phyloP scores from a whole-genome alignment of 768 basidiomycete species.

The Panaeolus cyanescens region DNA sequence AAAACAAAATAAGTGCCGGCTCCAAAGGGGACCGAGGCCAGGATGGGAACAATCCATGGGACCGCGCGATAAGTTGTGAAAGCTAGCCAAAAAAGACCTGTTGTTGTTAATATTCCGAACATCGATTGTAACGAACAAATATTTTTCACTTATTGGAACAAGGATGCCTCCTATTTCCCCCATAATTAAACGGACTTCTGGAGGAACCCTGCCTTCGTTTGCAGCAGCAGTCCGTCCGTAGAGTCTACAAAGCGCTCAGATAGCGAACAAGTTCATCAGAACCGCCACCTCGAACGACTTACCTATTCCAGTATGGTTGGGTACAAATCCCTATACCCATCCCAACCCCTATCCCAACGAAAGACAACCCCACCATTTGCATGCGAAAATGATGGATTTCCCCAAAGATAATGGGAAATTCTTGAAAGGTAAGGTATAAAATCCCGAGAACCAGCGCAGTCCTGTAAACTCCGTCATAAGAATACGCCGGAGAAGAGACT shows the following conservation, averaged over 20 bases:
- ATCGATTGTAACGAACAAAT: not conserved
- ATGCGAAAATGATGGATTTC: slow-evolving; percentile 47
- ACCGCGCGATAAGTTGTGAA: slow-evolving; percentile 50
- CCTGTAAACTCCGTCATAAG: slow-evolving; percentile 39
- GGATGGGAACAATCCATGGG: slow-evolving; percentile 68
- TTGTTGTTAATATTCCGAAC: not conserved
- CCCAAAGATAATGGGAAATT: slow-evolving; percentile 56
- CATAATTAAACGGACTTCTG: slow-evolving; percentile 66
- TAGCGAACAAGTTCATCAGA: not conserved
- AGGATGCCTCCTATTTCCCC: slow-evolving; percentile 70
- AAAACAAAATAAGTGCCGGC: slow-evolving; percentile 67
- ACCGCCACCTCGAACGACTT: slow-evolving; percentile 10
- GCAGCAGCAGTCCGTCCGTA: slow-evolving; percentile 36
- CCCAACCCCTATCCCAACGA: slow-evolving; percentile 63
- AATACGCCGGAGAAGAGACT: too few species aligned
- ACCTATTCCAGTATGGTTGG: slow-evolving; percentile 61
- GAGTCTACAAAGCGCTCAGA: slow-evolving; percentile 27
- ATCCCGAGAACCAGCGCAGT: slow-evolving; percentile 60
- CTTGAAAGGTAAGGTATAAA: slow-evolving; percentile 66
- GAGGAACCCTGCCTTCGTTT: slow-evolving; percentile 52
- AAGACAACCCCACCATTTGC: slow-evolving; percentile 55
- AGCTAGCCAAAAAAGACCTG: slow-evolving; percentile 65
- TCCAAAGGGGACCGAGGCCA: slow-evolving; percentile 69
- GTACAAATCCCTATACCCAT: slow-evolving; percentile 50
- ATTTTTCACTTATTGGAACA: slow-evolving; percentile 51